Percentiles rank a stretch among this genome's conserved stretches.
Evolutionary conservation across 2,329 filamentous ascomycete genomes (phyloP).

Genomic region (Sporothrix variecibatus): DNA sequence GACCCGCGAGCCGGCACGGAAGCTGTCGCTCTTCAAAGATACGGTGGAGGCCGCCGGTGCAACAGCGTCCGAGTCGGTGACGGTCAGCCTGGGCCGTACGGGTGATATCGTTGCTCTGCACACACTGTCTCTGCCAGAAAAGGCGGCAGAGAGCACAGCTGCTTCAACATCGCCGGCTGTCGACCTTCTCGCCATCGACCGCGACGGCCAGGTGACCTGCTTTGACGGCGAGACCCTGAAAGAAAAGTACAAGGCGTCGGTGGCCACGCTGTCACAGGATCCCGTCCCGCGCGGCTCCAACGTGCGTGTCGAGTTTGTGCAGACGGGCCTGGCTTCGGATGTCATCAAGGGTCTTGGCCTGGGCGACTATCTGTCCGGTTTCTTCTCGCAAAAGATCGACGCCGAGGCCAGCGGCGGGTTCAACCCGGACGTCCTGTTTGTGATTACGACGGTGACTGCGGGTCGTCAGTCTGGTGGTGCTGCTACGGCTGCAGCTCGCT

Average conservation of each 20-base stretch:
- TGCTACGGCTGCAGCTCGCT: slow-evolving; percentile 31
- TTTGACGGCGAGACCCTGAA: slow-evolving; percentile 59
- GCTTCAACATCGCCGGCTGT: not conserved
- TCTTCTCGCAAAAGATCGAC: slow-evolving; percentile 52
- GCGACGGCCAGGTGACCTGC: slow-evolving; percentile 62
- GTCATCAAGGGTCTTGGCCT: slow-evolving; percentile 58
- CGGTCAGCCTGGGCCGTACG: slow-evolving; percentile 42
- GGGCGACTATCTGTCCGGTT: slow-evolving; percentile 54
- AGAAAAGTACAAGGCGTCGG: slow-evolving; percentile 50
- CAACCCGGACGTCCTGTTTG: slow-evolving; percentile 55
- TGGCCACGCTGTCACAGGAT: slow-evolving; percentile 47
- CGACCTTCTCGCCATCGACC: slow-evolving; percentile 59
- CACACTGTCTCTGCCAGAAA: slow-evolving; percentile 33
- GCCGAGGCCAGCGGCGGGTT: slow-evolving; percentile 42
- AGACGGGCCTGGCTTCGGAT: slow-evolving; percentile 49
- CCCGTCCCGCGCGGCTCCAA: slow-evolving; percentile 37
- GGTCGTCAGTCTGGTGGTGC: slow-evolving; percentile 31
- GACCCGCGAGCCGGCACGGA: slow-evolving; percentile 51
- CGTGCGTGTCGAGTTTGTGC: slow-evolving; percentile 54
- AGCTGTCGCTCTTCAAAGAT: slow-evolving; percentile 63
- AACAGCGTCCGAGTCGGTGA: slow-evolving; percentile 53
- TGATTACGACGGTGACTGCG: slow-evolving; percentile 47
- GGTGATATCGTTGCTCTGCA: slow-evolving; percentile 48
- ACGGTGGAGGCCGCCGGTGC: slow-evolving; percentile 53
- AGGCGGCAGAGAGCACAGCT: not conserved